A percentile compares a stretch with the other conserved stretches of the same genome.
These are phyloP conservation scores for Monilinia fructigena DNA, from an alignment of 2,329 filamentous ascomycete genomes.

Conservation along the genomic window DNA sequence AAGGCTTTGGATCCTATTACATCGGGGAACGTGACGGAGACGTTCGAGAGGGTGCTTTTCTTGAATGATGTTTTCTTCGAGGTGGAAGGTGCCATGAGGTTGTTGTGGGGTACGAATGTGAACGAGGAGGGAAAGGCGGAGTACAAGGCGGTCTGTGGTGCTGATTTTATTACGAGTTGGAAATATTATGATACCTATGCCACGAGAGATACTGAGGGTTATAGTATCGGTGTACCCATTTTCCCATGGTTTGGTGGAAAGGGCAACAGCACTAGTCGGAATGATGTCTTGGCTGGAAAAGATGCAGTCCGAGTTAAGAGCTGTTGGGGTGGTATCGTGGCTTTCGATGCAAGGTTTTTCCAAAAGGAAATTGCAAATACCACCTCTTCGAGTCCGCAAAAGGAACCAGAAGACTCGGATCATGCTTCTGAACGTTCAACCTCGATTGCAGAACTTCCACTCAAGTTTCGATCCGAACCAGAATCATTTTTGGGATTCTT, in stretches of 20 bases:
- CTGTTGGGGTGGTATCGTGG: constrained; percentile 77
- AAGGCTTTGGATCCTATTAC: constrained; percentile 64
- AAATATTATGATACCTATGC: constrained; percentile 75
- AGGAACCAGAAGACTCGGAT: neutral
- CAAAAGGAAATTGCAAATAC: constrained; percentile 40
- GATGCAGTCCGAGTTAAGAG: constrained; percentile 68
- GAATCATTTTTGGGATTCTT: constrained; percentile 62
- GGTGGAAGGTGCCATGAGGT: constrained; percentile 52
- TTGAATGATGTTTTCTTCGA: constrained; percentile 64
- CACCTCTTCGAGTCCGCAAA: neutral
- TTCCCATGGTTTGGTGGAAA: constrained; percentile 65
- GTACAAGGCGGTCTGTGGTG: constrained; percentile 68
- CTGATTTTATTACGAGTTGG: constrained; percentile 68
- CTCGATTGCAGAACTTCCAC: constrained; percentile 26
- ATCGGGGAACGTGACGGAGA: constrained; percentile 39
- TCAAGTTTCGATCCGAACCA: constrained; percentile 54
- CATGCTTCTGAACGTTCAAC: constrained; percentile 25
- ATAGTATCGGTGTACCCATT: constrained; percentile 60
- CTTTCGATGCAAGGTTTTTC: constrained; percentile 61
- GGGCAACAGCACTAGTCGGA: constrained; percentile 54
- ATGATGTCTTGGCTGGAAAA: constrained; percentile 59
- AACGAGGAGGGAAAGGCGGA: constrained; percentile 49
- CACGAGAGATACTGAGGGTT: constrained; percentile 64
- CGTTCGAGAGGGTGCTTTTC: constrained; percentile 59
- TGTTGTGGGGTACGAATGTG: constrained; percentile 63